phyloP scores from a whole-genome alignment of 2,329 filamentous ascomycete genomes.

The Ascochyta fabae region DNA sequence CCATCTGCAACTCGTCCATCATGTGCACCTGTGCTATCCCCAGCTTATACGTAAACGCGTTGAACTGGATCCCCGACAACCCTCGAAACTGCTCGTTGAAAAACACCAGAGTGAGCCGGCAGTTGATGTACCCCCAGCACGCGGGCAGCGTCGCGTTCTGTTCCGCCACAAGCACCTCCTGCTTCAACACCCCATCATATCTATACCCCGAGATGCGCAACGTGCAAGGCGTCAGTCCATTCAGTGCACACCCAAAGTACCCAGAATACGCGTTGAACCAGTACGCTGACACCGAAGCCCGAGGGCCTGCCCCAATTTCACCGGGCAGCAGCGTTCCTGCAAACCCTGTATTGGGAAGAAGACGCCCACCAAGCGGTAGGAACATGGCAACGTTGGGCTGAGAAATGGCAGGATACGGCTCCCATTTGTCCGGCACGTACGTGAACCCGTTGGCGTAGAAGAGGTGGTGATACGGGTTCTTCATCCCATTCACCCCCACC shows the following conservation, averaged over 20 bases:
- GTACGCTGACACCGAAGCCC: slow-evolving; percentile 52
- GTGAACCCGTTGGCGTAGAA: slow-evolving; percentile 59
- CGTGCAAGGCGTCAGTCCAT: slow-evolving; percentile 47
- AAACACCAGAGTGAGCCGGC: slow-evolving; percentile 51
- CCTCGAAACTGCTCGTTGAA: slow-evolving; percentile 51
- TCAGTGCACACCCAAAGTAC: slow-evolving; percentile 57
- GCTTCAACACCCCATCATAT: slow-evolving; percentile 45
- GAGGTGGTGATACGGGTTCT: slow-evolving; percentile 59
- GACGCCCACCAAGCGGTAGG: slow-evolving; percentile 45
- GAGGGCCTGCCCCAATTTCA: slow-evolving; percentile 56
- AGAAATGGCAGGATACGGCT: slow-evolving; percentile 55
- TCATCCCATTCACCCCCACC: slow-evolving; percentile 49
- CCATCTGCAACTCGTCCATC: slow-evolving; percentile 57
- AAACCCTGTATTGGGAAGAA: slow-evolving; percentile 37
- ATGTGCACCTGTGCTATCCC: slow-evolving; percentile 52
- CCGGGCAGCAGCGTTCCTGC: slow-evolving; percentile 50
- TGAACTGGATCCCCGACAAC: slow-evolving; percentile 57
- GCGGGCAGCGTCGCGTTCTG: slow-evolving; percentile 52
- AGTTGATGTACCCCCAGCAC: slow-evolving; percentile 51
- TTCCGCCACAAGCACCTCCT: slow-evolving; percentile 46
- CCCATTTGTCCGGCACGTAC: slow-evolving; percentile 54
- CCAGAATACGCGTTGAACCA: slow-evolving; percentile 59
- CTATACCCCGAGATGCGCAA: slow-evolving; percentile 56
- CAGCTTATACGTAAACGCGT: slow-evolving; percentile 52
- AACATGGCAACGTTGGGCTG: slow-evolving; percentile 57